Conservation (phyloP, 164 flowering plant genomes). For the Vitis cinerea region DNA sequence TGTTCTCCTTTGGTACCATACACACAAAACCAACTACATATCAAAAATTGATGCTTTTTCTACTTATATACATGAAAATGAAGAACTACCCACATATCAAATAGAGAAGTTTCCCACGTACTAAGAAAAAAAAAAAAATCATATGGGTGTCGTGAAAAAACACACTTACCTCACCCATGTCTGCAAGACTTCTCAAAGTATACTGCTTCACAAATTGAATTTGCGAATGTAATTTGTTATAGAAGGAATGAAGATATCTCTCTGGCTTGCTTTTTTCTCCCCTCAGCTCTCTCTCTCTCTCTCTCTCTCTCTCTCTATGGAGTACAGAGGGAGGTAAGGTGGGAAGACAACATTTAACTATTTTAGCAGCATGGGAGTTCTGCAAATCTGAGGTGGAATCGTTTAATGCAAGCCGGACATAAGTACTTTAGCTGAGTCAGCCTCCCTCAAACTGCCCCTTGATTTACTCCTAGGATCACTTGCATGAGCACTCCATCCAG, state of each 20-base stretch:
- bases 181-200: not conserved
- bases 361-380: constrained; percentile 14
- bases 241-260: not conserved
- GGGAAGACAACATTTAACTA: not conserved
- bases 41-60: not conserved
- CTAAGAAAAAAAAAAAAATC: not conserved
- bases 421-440: constrained; percentile 17
- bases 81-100: not conserved
- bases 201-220: not conserved
- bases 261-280: not conserved
- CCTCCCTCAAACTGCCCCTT: constrained; percentile 8
- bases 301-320: constrained; percentile 4
- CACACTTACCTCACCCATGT: constrained; percentile 37
- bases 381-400: constrained; percentile 26
- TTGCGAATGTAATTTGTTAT: not conserved
- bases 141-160: not conserved
- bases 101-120: not conserved
- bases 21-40: not conserved
- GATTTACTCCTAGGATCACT: not conserved
- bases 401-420: constrained; percentile 10
- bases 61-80: not conserved
- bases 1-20: constrained; percentile 12
- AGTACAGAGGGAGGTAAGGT: not conserved
- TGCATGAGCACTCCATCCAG: not conserved
- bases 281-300: constrained; percentile 6